Evolutionary conservation across 2,329 filamentous ascomycete species (phyloP).

Genomic region (Penicillium sp.): DNA sequence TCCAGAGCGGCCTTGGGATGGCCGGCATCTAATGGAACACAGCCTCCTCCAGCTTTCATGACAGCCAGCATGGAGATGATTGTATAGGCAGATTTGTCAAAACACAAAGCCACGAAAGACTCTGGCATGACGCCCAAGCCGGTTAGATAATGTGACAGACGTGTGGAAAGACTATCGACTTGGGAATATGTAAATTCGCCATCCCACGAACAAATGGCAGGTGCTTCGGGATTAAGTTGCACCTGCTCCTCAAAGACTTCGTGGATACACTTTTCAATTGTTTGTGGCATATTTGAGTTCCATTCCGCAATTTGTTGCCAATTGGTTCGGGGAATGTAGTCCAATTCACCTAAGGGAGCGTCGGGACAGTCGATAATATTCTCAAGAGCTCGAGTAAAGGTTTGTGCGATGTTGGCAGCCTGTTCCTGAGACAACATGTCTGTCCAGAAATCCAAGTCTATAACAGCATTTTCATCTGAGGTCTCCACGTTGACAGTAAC

Average conservation of each 20-base stretch:
- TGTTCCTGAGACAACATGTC: conserved; percentile 36
- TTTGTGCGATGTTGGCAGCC: conserved; percentile 35
- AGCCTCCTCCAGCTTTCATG: conserved; percentile 19
- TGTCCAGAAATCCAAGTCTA: conserved; percentile 42
- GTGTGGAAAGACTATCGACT: conserved; percentile 29
- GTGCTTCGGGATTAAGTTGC: conserved; percentile 18
- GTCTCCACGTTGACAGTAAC: conserved; percentile 49
- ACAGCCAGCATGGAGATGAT: conserved; percentile 17
- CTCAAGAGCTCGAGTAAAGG: conserved; percentile 34
- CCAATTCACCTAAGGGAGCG: conserved; percentile 1
- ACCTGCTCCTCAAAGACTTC: conserved; percentile 12
- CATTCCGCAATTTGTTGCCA: conserved; percentile 12
- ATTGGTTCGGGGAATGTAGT: conserved; percentile 1
- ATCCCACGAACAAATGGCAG: conserved; percentile 32
- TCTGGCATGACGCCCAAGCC: conserved; percentile 28
- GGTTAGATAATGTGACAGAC: conserved; percentile 27
- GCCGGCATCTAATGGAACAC: conserved; percentile 14
- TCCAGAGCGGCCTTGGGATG: conserved; percentile 13
- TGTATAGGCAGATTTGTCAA: conserved; percentile 18
- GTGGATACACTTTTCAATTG: conserved; percentile 16
- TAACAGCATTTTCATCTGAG: conserved; percentile 34
- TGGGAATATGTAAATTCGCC: conserved; percentile 31
- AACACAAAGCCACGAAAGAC: conserved; percentile 24
- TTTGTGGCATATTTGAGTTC: conserved; percentile 11
- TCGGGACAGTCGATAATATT: conserved; percentile 32